Conservation (phyloP, 306 rosid species). For the Inga laurina region DNA sequence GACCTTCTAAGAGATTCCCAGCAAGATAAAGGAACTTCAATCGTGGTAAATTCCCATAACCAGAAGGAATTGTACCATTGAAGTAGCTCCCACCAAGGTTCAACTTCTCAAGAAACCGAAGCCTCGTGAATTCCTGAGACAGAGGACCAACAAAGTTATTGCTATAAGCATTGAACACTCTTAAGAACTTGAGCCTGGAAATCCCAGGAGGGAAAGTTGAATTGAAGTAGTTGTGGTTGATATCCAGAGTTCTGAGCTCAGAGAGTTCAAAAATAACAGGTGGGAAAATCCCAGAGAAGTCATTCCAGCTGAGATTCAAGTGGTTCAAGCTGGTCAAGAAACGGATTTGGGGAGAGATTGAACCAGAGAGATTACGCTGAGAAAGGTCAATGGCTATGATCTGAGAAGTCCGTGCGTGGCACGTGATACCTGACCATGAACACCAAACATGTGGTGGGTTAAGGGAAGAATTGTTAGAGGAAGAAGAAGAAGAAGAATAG, state of each 20-base stretch:
- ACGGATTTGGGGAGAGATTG: slow-evolving; percentile 61
- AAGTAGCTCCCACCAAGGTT: slow-evolving; percentile 97
- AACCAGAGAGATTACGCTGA: slow-evolving; percentile 76
- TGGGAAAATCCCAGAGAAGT: slow-evolving; percentile 58
- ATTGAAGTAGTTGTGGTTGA: slow-evolving; percentile 72
- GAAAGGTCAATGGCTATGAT: slow-evolving; percentile 74
- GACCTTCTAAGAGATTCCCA: slow-evolving; percentile 73
- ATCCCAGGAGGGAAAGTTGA: slow-evolving; percentile 84
- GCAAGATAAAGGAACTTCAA: slow-evolving; percentile 61
- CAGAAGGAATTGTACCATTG: slow-evolving; percentile 54
- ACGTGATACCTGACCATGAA: slow-evolving; percentile 81
- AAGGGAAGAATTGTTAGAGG: slow-evolving; percentile 27
- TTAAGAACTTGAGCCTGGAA: slow-evolving; percentile 71
- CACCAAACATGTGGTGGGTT: slow-evolving; percentile 76
- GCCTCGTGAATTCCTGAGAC: slow-evolving; percentile 54
- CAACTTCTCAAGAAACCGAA: slow-evolving; percentile 66
- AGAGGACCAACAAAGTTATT: slow-evolving; percentile 79
- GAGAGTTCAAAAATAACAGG: slow-evolving; percentile 58
- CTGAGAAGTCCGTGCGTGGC: slow-evolving; percentile 60
- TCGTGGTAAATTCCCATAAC: slow-evolving; percentile 59
- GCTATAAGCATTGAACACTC: slow-evolving; percentile 75
- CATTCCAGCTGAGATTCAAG: slow-evolving; percentile 78
- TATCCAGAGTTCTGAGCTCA: slow-evolving; percentile 66
- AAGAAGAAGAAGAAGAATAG: background rate
- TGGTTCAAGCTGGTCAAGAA: slow-evolving; percentile 52